Conservation (phyloP, 2,329 filamentous ascomycete species). For the Fusarium liriodendri region DNA sequence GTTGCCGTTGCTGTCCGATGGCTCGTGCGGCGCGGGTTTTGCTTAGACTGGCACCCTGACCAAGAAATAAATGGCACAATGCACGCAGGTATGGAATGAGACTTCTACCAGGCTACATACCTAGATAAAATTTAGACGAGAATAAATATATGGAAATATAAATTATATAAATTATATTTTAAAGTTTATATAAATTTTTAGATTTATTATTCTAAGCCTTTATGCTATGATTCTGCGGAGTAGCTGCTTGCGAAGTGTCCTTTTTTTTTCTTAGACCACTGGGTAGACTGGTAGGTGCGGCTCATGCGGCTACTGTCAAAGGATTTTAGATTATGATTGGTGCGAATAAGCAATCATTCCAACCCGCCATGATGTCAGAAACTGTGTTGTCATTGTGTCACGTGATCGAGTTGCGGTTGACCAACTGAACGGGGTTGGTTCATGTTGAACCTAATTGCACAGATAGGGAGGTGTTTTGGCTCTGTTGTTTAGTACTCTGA, state of each 20-base stretch:
- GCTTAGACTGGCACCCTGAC: not conserved
- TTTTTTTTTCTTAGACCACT: no score
- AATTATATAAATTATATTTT: no score
- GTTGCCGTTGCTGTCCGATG: constrained; percentile 14
- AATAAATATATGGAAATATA: no score
- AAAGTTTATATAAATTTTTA: no score
- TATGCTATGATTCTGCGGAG: no score
- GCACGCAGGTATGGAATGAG: no score
- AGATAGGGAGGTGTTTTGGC: not conserved
- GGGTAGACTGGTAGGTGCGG: constrained; percentile 18
- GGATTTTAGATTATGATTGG: constrained; percentile 34
- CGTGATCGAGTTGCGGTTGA: constrained; percentile 9
- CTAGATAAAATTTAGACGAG: no score
- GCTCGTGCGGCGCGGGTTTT: constrained; percentile 21
- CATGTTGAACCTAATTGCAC: not conserved
- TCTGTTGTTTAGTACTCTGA: not conserved
- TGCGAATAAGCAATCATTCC: constrained; percentile 9
- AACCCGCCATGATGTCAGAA: not conserved
- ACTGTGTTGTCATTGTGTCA: constrained; percentile 4
- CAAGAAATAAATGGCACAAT: no score
- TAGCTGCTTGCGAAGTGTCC: no score
- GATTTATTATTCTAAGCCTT: no score
- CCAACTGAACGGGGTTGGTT: not conserved
- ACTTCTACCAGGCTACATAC: no score
- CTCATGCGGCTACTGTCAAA: constrained; percentile 34